Conservation (phyloP, 1,139 yeast species). For the Ashbya aceris region DNA sequence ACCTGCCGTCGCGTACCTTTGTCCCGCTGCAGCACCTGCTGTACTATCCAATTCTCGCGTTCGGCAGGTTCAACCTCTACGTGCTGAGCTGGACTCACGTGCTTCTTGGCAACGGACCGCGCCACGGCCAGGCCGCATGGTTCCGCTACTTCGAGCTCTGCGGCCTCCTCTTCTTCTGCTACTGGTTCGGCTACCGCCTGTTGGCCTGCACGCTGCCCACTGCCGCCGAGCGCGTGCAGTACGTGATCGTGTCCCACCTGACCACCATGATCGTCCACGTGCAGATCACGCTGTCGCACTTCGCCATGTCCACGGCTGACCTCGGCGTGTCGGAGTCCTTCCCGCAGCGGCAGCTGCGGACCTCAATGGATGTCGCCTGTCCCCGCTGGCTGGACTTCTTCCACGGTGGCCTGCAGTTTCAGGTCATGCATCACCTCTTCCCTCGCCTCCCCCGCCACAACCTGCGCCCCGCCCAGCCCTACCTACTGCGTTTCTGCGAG, state of each 20-base stretch:
- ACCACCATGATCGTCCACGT: slow-evolving; percentile 88
- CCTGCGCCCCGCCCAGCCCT: slow-evolving; percentile 62
- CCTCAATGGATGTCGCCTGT: slow-evolving; percentile 94
- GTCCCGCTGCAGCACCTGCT: slow-evolving; percentile 59
- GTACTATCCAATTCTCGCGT: slow-evolving; percentile 70
- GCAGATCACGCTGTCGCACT: slow-evolving; percentile 81
- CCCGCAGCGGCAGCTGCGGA: slow-evolving; percentile 70
- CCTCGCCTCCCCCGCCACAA: slow-evolving; percentile 88
- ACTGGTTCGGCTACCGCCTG: slow-evolving; percentile 70
- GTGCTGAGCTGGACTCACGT: slow-evolving; percentile 73
- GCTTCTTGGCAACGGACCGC: slow-evolving; percentile 65
- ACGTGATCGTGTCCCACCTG: slow-evolving; percentile 63
- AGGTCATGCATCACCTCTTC: slow-evolving; percentile 81
- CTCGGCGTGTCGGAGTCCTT: slow-evolving; percentile 78
- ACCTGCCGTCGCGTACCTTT: slow-evolving; percentile 47
- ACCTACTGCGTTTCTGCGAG: slow-evolving; percentile 63
- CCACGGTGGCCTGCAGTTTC: slow-evolving; percentile 91
- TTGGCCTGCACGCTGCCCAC: slow-evolving; percentile 45
- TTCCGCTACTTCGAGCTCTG: slow-evolving; percentile 66
- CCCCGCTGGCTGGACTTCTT: slow-evolving; percentile 86
- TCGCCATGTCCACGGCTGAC: slow-evolving; percentile 89
- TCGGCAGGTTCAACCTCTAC: slow-evolving; percentile 81
- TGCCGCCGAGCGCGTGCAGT: slow-evolving; percentile 44
- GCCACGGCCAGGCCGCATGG: slow-evolving; percentile 78
- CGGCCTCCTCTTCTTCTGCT: slow-evolving; percentile 60